Percentiles rank a stretch among this genome's conserved stretches.
phyloP scores from a whole-genome alignment of 176 grass and related monocot genomes.

The barley (Hordeum vulgare) region DNA sequence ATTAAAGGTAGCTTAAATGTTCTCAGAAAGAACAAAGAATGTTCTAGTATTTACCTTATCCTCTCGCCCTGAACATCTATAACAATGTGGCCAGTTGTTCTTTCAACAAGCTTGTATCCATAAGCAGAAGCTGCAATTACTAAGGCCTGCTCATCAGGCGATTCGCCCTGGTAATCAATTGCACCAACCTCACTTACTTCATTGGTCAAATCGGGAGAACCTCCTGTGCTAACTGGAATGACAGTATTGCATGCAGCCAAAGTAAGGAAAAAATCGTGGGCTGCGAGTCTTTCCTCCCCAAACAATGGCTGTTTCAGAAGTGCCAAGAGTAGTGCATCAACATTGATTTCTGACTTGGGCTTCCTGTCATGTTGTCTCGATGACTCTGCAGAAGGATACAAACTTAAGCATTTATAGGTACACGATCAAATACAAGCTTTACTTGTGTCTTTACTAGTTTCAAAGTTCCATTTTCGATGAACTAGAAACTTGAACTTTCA shows the following conservation, averaged over 20 bases:
- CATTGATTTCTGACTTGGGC: constrained; percentile 46
- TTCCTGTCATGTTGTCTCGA: constrained; percentile 25
- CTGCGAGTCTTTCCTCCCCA: constrained; percentile 77
- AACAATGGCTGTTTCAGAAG: constrained; percentile 64
- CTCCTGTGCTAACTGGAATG: constrained; percentile 63
- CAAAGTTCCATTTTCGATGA: not conserved
- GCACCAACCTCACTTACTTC: constrained; percentile 37
- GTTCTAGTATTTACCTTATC: constrained; percentile 53
- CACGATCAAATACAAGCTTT: not conserved
- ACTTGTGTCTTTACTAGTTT: not conserved
- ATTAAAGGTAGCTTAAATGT: not conserved
- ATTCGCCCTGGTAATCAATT: constrained; percentile 96
- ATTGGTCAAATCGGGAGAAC: constrained; percentile 16
- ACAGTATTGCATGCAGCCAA: constrained; percentile 98
- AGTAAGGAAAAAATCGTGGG: constrained; percentile 98
- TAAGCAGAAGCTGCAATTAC: constrained; percentile 84
- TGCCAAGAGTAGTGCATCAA: constrained; percentile 51
- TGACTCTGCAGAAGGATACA: constrained; percentile 46
- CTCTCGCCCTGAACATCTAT: constrained; percentile 81
- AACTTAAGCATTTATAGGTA: constrained; percentile 16
- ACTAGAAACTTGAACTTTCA: not conserved
- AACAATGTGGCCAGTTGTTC: constrained; percentile 93
- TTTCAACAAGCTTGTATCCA: constrained; percentile 81
- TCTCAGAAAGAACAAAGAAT: not conserved
- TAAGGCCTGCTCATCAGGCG: constrained; percentile 97